A percentile compares a stretch with the other conserved stretches of the same genome.
phyloP scores from a whole-genome alignment of 129 eudicot genomes.

The Cynara cardunculus region DNA sequence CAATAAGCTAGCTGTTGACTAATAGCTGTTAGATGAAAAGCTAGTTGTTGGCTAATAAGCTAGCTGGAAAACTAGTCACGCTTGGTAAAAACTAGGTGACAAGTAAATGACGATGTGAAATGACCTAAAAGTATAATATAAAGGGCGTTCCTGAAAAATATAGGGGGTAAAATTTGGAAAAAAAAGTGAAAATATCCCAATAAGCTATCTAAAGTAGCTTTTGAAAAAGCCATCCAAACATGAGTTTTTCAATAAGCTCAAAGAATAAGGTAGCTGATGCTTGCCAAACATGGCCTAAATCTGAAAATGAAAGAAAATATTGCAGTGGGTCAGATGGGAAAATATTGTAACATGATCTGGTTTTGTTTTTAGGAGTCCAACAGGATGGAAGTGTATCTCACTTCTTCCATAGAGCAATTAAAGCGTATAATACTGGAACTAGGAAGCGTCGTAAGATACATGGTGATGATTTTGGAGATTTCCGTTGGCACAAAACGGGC shows the following conservation, averaged over 20 bases:
- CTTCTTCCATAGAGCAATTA: slow-evolving; percentile 92
- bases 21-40: too few species aligned
- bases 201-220: not conserved
- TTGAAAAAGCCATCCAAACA: not conserved
- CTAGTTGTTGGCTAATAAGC: too few species aligned
- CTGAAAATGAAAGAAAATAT: too few species aligned
- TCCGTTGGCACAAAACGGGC: slow-evolving; percentile 99
- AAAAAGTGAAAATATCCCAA: not conserved
- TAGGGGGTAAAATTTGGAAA: too few species aligned
- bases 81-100: not conserved
- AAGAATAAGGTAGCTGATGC: not conserved
- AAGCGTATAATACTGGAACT: slow-evolving; percentile 86
- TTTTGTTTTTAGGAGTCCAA: slow-evolving; percentile 58
- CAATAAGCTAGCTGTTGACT: not conserved
- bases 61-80: not conserved
- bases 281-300: too few species aligned
- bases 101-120: not conserved
- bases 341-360: not conserved
- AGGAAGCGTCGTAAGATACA: slow-evolving; percentile 92
- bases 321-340: too few species aligned
- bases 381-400: slow-evolving; percentile 90
- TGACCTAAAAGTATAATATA: not conserved
- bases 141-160: not conserved
- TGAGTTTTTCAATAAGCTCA: not conserved
- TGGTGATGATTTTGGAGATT: slow-evolving; percentile 69